Conservation (phyloP, 345 rosid genomes). For the Acer campestre region DNA sequence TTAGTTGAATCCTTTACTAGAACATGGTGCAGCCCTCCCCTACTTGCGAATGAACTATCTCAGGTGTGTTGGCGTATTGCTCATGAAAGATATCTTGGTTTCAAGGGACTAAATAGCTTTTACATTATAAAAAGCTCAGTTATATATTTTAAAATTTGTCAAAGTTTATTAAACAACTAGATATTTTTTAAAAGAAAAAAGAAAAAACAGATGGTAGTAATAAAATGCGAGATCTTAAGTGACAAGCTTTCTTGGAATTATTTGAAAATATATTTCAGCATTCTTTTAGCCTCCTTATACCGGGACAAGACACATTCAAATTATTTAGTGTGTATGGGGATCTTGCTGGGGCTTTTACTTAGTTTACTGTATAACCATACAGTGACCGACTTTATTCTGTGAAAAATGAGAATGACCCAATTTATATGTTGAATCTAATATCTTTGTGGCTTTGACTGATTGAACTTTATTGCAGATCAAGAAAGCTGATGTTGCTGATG, state of each 20-base stretch:
- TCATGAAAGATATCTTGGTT: constrained; percentile 1
- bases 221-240: not conserved
- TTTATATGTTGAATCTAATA: not conserved
- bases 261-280: not conserved
- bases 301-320: not conserved
- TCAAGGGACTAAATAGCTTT: not conserved
- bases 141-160: not conserved
- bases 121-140: not conserved
- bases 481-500: constrained; percentile 80
- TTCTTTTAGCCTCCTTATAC: not conserved
- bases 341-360: not conserved
- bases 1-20: constrained; percentile 80
- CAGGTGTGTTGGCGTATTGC: constrained; percentile 54
- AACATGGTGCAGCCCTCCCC: constrained; percentile 92
- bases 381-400: constrained; percentile 3
- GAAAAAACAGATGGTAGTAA: not conserved
- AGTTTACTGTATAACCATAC: not conserved
- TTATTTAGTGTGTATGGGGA: not conserved
- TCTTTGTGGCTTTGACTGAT: constrained; percentile 9
- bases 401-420: not conserved
- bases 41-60: constrained; percentile 75
- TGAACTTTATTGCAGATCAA: constrained; percentile 66
- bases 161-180: not conserved
- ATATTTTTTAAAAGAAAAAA: not conserved
- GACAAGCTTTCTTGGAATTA: not conserved